Conservation (phyloP, 805 yeast species). For the Tetrapisispora namnaoensis region DNA sequence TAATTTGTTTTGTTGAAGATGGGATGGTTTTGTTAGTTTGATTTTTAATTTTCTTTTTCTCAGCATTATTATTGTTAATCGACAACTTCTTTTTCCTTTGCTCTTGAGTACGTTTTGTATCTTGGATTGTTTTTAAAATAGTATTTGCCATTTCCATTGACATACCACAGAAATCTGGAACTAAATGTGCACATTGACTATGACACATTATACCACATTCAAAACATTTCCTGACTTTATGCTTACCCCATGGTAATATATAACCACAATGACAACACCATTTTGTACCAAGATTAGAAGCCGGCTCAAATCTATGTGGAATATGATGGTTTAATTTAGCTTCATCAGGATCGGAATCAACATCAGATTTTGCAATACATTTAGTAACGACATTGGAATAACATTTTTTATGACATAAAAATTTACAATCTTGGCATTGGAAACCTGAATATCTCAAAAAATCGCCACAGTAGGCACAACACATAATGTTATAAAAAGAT, state of each 20-base stretch:
- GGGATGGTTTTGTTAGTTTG: neutral
- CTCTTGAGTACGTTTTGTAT: conserved; percentile 41
- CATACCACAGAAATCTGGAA: conserved; percentile 98
- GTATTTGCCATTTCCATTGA: conserved; percentile 93
- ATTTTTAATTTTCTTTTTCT: neutral
- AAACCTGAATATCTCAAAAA: conserved; percentile 79
- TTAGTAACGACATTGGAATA: conserved; percentile 72
- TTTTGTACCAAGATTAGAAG: conserved; percentile 86
- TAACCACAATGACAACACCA: conserved; percentile 99
- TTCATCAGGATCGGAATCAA: conserved; percentile 61
- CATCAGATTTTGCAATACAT: conserved; percentile 68
- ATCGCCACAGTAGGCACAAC: conserved; percentile 96
- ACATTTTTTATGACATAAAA: conserved; percentile 73
- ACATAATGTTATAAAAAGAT: conserved; percentile 91
- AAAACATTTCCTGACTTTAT: conserved; percentile 83
- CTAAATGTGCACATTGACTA: conserved; percentile 82
- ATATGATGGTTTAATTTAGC: conserved; percentile 87
- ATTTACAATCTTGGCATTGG: conserved; percentile 79
- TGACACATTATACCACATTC: conserved; percentile 96
- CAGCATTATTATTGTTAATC: neutral
- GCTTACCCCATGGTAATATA: conserved; percentile 88
- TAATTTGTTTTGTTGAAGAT: neutral
- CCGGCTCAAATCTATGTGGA: conserved; percentile 93
- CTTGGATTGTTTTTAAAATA: conserved; percentile 72
- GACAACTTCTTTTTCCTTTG: conserved; percentile 11